Evolutionary conservation across 371 early-diverging fungal genomes (phyloP).

Genomic region (Apophysomyces trapeziformis): DNA sequence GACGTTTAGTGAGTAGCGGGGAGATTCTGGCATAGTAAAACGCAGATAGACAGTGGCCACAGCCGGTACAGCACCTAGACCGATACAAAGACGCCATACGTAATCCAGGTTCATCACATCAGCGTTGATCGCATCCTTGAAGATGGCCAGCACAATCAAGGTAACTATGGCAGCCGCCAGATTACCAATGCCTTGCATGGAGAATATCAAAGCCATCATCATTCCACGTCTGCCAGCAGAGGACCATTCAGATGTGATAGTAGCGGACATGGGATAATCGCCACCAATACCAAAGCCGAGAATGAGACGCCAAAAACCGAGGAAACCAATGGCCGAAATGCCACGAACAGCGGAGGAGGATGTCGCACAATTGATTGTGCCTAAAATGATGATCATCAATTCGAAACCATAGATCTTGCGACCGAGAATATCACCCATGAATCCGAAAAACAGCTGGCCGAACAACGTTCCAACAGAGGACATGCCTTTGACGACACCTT

Average conservation of each 20-base stretch:
- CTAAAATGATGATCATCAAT: slow-evolving; percentile 78
- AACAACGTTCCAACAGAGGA: slow-evolving; percentile 82
- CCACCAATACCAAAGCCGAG: slow-evolving; percentile 87
- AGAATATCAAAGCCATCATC: slow-evolving; percentile 72
- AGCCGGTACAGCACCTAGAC: slow-evolving; percentile 64
- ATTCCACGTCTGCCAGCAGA: slow-evolving; percentile 60
- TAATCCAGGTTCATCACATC: slow-evolving; percentile 57
- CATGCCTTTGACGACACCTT: slow-evolving; percentile 81
- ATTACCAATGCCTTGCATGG: slow-evolving; percentile 79
- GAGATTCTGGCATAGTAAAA: slow-evolving; percentile 72
- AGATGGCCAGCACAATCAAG: slow-evolving; percentile 56
- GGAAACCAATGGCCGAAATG: slow-evolving; percentile 69
- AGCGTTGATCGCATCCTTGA: slow-evolving; percentile 45
- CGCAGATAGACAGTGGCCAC: slow-evolving; percentile 64
- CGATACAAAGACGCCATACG: slow-evolving; percentile 64
- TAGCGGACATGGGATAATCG: slow-evolving; percentile 67
- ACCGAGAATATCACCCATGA: slow-evolving; percentile 83
- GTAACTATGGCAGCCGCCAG: slow-evolving; percentile 63
- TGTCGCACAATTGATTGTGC: slow-evolving; percentile 83
- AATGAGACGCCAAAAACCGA: slow-evolving; percentile 83
- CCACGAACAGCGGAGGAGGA: slow-evolving; percentile 71
- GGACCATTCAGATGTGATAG: slow-evolving; percentile 76
- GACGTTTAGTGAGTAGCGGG: slow-evolving; percentile 64
- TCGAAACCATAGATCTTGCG: slow-evolving; percentile 89
- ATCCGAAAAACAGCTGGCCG: slow-evolving; percentile 87